phyloP scores from a whole-genome alignment of 1,284 basidiomycete genomes.

The Cryptococcus maquisensis region DNA sequence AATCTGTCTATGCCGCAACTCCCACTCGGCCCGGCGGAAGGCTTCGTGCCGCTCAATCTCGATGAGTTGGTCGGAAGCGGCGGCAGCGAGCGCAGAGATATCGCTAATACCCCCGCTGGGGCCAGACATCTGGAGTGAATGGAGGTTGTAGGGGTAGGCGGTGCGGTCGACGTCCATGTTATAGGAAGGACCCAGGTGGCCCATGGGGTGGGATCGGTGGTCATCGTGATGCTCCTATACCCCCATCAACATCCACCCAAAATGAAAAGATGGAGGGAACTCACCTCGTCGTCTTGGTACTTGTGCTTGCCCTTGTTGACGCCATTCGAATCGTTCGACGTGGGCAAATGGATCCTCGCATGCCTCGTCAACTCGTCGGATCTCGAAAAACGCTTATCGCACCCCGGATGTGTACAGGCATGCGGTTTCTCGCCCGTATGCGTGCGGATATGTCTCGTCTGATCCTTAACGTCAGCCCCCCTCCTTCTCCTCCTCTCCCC shows the following conservation, averaged over 20 bases:
- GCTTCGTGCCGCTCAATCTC: conserved; percentile 81
- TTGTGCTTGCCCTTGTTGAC: conserved; percentile 32
- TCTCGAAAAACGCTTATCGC: conserved; percentile 96
- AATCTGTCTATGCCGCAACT: conserved; percentile 61
- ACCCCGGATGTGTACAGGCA: conserved; percentile 84
- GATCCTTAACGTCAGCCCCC: conserved; percentile 23
- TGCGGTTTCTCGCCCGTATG: conserved; percentile 99
- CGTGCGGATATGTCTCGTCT: conserved; percentile 96
- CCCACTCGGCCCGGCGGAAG: conserved; percentile 74
- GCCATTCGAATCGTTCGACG: conserved; percentile 31
- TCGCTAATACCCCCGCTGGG: conserved; percentile 53
- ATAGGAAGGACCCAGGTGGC: conserved; percentile 44
- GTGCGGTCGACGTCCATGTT: conserved; percentile 44
- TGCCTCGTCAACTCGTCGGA: conserved; percentile 97
- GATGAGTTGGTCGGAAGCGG: conserved; percentile 80
- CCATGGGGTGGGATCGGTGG: conserved; percentile 31
- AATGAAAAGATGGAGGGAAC: conserved; percentile 2
- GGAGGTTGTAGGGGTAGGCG: conserved; percentile 38
- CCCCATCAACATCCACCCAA: conserved; percentile 1
- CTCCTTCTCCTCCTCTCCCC: not conserved
- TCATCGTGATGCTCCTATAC: conserved; percentile 34
- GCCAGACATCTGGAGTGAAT: conserved; percentile 30
- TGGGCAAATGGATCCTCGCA: conserved; percentile 76
- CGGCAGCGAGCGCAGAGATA: conserved; percentile 64
- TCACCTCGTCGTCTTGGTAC: conserved; percentile 37